Percentiles rank a stretch among this genome's conserved stretches.
These are phyloP conservation scores for Trametes villosa DNA, from an alignment of 768 basidiomycete species.

Conservation along the genomic window DNA sequence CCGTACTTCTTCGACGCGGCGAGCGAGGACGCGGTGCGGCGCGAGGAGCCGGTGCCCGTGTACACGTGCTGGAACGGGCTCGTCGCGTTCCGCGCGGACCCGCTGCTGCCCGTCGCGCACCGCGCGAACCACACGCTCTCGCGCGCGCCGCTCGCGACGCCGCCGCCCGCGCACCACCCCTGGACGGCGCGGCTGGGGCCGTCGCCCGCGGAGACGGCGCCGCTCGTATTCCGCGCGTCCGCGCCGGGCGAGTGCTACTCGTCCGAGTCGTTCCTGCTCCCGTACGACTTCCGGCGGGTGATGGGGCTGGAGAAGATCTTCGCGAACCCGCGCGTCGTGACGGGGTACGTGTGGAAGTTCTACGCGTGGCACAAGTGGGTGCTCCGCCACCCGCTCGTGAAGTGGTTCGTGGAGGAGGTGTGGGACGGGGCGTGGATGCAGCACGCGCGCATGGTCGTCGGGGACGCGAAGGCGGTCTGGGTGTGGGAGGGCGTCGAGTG, in stretches of 20 bases:
- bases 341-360: slow-evolving; percentile 39
- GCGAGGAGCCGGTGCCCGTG: slow-evolving; percentile 47
- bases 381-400: slow-evolving; percentile 42
- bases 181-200: slow-evolving; percentile 17
- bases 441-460: slow-evolving; percentile 41
- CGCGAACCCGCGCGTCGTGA: slow-evolving; percentile 45
- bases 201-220: slow-evolving; percentile 37
- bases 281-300: slow-evolving; percentile 47
- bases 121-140: slow-evolving; percentile 45
- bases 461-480: slow-evolving; percentile 37
- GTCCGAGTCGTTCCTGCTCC: slow-evolving; percentile 46
- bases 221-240: slow-evolving; percentile 37
- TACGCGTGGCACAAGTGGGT: slow-evolving; percentile 35
- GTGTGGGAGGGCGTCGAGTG: slow-evolving; percentile 43
- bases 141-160: slow-evolving; percentile 32
- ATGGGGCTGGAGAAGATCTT: slow-evolving; percentile 43
- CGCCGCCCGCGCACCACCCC: slow-evolving; percentile 38
- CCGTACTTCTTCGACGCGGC: slow-evolving; percentile 48
- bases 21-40: slow-evolving; percentile 39
- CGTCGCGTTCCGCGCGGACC: slow-evolving; percentile 44
- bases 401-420: slow-evolving; percentile 46
- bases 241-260: slow-evolving; percentile 39
- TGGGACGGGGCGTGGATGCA: slow-evolving; percentile 45
- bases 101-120: slow-evolving; percentile 43
- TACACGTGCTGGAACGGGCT: slow-evolving; percentile 54